Base-by-base conservation (phyloP, 1,139 yeast species). In the Kodamaea sp. region DNA sequence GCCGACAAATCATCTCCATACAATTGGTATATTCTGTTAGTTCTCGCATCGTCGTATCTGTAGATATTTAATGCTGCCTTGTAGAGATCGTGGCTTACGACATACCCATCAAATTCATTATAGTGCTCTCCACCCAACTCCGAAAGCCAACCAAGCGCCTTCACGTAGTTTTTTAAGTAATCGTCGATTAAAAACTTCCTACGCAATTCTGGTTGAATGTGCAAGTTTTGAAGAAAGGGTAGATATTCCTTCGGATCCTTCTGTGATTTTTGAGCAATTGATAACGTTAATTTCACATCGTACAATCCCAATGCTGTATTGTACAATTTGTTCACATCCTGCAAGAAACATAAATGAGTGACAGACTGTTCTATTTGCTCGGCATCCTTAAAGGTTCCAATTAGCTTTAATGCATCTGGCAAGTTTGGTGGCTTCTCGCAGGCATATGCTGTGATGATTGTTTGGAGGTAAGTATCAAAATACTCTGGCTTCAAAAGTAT, bases 191-290 rank as follows among this genome's bases (percentile, higher is more conserved):
- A 63, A 53, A 87, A 90, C 53, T 76, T 73, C 48, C 82, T 78
- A 39, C 96, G 76, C 32, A 79, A 61, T 13, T 78, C 80, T 1
- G 76, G 67, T 56, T 83, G 85, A 23, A 76, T 76, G 47, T 87
- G 85, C 37, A 94, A 68, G 35, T 79, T 75, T 52, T 89, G 96
- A 47, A 94, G 70, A 59, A 92, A 94, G 33, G 98, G 97, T 35
- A 94, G 65, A 52, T 92, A 94, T 58, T 94, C 99, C 53, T 90
- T 88, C 18, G 99, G 99, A 63, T 94, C 99, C 72, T 84, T 89
- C 59, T 92, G 97, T 0, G 97, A 89, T 54, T 89, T 92, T 57
- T 94, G 97, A 0, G 98, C 98, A 44, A 94, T 81, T 9, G 77
- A 72, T 39, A 94, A 70, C 0, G 98, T 78, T 46, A 90, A 66